A percentile compares a stretch with the other conserved stretches of the same genome.
Conservation (phyloP, 768 basidiomycete species). For the Rhizopogon rudus region DNA sequence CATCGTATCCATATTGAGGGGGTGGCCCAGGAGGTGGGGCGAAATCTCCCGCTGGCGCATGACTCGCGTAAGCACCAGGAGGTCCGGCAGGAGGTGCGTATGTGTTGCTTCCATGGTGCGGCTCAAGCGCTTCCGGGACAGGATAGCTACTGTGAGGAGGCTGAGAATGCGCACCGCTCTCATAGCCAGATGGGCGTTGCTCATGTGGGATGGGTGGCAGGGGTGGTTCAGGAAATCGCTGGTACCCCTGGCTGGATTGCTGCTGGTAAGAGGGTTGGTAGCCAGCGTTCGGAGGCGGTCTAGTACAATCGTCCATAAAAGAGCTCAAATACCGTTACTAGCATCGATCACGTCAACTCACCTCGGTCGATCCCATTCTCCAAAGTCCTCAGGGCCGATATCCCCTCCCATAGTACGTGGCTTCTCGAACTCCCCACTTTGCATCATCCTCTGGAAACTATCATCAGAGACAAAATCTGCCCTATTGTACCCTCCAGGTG, state of each 20-base stretch:
- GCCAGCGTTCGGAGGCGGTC: conserved; percentile 7
- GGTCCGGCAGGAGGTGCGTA: conserved; percentile 1
- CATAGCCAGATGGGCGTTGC: not conserved
- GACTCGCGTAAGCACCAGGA: not conserved
- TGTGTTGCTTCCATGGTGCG: not conserved
- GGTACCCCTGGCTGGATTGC: not conserved
- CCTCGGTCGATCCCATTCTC: conserved; percentile 2
- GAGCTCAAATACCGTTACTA: not conserved
- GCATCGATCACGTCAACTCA: not conserved
- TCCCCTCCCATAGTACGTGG: not conserved
- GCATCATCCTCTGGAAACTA: conserved; percentile 18
- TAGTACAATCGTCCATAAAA: not conserved
- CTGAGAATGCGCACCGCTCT: not conserved
- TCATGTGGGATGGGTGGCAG: not conserved
- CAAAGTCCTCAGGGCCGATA: conserved; percentile 2
- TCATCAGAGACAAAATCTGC: conserved; percentile 26
- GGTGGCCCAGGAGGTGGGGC: not conserved
- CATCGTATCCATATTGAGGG: too few relatives aligned
- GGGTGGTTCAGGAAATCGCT: not conserved
- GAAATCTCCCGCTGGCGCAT: not conserved
- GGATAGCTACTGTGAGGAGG: not conserved
- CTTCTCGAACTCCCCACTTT: conserved; percentile 8
- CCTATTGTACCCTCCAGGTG: conserved; percentile 12
- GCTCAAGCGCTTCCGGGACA: not conserved
- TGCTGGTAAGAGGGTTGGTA: conserved; percentile 1